phyloP scores from a whole-genome alignment of 805 yeast genomes.

The Jamesozyma rosinii region DNA sequence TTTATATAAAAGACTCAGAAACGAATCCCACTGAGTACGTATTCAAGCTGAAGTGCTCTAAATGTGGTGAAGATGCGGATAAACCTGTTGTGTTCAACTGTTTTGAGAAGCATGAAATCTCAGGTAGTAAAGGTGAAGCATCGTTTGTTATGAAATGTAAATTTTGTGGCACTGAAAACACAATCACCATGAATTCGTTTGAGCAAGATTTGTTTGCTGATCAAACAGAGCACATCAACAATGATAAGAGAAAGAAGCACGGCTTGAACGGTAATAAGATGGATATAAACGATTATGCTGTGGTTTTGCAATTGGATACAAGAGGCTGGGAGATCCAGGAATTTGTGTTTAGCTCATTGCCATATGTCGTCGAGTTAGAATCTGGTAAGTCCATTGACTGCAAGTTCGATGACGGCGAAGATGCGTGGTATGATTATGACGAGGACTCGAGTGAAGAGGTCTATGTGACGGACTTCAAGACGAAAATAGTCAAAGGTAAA shows the following conservation, averaged over 20 bases:
- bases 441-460: constrained; percentile 76
- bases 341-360: constrained; percentile 47
- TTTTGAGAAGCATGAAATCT: constrained; percentile 53
- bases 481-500: constrained; percentile 44
- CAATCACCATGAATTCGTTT: constrained; percentile 19
- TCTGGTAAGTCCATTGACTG: constrained; percentile 23
- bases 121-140: constrained; percentile 74
- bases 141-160: constrained; percentile 72
- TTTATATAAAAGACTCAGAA: constrained; percentile 53
- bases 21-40: constrained; percentile 63
- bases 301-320: constrained; percentile 63
- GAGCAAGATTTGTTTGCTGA: constrained; percentile 21
- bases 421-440: constrained; percentile 94
- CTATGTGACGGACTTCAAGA: constrained; percentile 61
- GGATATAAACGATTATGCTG: constrained; percentile 15
- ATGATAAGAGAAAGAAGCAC: constrained; percentile 22
- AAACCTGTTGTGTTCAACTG: constrained; percentile 62
- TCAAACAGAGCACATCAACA: constrained; percentile 9
- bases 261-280: constrained; percentile 15
- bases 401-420: constrained; percentile 55
- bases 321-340: constrained; percentile 72
- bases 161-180: constrained; percentile 38
- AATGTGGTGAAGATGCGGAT: constrained; percentile 69
- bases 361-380: constrained; percentile 15
- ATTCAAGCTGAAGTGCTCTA: constrained; percentile 64